Conservation (phyloP, 495 filamentous ascomycete species). For the Astrothelium subdiscretum region DNA sequence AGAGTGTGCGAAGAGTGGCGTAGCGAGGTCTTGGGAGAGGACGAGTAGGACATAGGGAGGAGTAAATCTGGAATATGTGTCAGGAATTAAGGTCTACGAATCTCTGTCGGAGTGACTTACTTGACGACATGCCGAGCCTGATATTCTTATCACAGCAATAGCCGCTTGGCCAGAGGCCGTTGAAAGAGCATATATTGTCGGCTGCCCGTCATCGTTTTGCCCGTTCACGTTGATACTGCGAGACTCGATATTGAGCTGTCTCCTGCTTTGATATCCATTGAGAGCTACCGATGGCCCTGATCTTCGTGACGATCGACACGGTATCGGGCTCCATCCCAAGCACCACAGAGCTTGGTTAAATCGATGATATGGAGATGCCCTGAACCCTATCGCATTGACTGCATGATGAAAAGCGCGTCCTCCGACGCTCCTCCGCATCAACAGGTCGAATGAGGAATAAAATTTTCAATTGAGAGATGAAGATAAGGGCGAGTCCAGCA, state of each 20-base stretch:
- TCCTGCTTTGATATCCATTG: neutral
- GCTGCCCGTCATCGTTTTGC: conserved; percentile 8
- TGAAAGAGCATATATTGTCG: conserved; percentile 86
- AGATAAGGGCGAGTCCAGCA: neutral
- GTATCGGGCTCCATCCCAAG: neutral
- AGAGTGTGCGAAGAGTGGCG: conserved; percentile 66
- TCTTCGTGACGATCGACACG: neutral
- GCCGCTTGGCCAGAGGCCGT: conserved; percentile 77
- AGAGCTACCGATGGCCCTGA: neutral
- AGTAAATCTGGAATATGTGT: conserved; percentile 52
- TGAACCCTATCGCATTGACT: neutral
- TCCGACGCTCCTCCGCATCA: neutral
- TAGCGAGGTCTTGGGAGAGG: conserved; percentile 57
- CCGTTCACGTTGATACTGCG: neutral
- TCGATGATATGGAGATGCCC: no score
- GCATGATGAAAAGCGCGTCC: neutral
- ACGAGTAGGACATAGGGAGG: conserved; percentile 55
- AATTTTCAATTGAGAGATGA: neutral
- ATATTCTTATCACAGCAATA: conserved; percentile 84
- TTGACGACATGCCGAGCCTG: conserved; percentile 61
- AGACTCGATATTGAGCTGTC: neutral
- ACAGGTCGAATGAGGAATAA: neutral
- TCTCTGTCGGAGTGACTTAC: no score
- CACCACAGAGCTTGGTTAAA: neutral
- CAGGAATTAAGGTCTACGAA: no score